Base-by-base conservation (phyloP, 1,284 basidiomycete genomes). In the Kwoniella shivajii region DNA sequence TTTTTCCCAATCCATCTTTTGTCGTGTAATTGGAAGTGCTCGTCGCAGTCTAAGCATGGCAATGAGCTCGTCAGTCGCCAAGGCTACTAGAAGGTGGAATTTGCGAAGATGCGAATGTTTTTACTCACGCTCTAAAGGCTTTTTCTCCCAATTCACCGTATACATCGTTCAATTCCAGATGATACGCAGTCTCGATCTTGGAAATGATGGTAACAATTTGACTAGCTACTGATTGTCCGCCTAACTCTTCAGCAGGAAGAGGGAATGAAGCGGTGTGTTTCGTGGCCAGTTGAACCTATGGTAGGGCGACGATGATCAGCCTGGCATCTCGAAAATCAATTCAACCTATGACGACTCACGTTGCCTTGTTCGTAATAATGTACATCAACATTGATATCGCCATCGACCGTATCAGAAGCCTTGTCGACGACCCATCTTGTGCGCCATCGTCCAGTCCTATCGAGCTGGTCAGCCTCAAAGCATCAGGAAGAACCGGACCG, bases 351-450 rank as follows among this genome's bases (percentile, higher is more conserved):
- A 49, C 14, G 33, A 73, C 83, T 57, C 61, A 92, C 93, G 72
- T 94, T 94, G 68, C 92, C 93, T 77, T 95, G 92, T 76, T 97
- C 93, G 71, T 92, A 97, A 73, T 97, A 97, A 75, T 97, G 93
- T 24, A 95, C 88, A 69, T 92, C 89, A 44, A 92, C 84, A 20
- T 87, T 79, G 27, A 93, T 84, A 63, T 80, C 85, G 0, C 92
- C 81, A 5, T 60, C 56, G 11, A 82, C 67, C 7, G 51, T 64
- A 13, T 67, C 64, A 30, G 66, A 66, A 5, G 67, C 67, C 11
- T 75, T 60, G 60, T 82, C 79, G n/a, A 82, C 72, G 10, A 71
- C 59, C 72, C 81, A 83, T n/a, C 67, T 60, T 3, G 79, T 79
- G 42, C 92, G 84, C 93, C 93, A 96, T 71, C 92, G 83, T 24